Base-by-base conservation (phyloP, 2,329 filamentous ascomycete genomes). In the Aspergillus melleus region DNA sequence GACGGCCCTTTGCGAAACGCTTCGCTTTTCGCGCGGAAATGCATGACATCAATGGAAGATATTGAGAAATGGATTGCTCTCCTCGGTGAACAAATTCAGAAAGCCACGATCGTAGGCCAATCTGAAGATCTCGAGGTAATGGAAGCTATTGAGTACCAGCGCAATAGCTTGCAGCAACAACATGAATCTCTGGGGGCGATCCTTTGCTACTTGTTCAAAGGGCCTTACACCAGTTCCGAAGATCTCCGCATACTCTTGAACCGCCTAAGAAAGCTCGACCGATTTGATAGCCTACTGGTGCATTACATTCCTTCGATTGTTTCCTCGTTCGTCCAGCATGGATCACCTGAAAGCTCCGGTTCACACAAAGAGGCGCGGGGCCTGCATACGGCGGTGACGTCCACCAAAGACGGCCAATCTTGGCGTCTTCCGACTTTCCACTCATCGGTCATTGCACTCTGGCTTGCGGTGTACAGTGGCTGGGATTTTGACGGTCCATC, bases 381-480 rank as follows among this genome's bases (percentile, higher is more conserved):
- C 44, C 77, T 97, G 1, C 88, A 96, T 70, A 77, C 83, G 14
- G 80, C 86, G 39, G 82, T 97, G 22, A 86, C 89, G 65, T 83
- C 85, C 42, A 83, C 85, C 19, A 80, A 85, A 50, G 90, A 92
- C 53, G 86, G 87, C 61, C 81, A 88, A 47, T 79, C 83, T 16
- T 96, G 92, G 90, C 81, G 84, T 22, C 74, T 96, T 44, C 82
- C 88, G 16, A 89, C 88, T 66, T 83, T 98, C 12, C 89, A 93
- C 68, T 91, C 93, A 50, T 89, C 91, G 3, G 84, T 93, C 12
- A 84, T 86, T 57, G 86, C 89, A 4, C 92, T 91, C 84, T 99
- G 95, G 95, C 84, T 97, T 51, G 89, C 91, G 32, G 92, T 98
- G 70, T 97, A 97, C 76, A 95, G 91, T 66, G 91, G 92, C 2